Evolutionary conservation across 2,329 filamentous ascomycete genomes (phyloP).

Genomic region (Scopulariopsis brevicaulis): DNA sequence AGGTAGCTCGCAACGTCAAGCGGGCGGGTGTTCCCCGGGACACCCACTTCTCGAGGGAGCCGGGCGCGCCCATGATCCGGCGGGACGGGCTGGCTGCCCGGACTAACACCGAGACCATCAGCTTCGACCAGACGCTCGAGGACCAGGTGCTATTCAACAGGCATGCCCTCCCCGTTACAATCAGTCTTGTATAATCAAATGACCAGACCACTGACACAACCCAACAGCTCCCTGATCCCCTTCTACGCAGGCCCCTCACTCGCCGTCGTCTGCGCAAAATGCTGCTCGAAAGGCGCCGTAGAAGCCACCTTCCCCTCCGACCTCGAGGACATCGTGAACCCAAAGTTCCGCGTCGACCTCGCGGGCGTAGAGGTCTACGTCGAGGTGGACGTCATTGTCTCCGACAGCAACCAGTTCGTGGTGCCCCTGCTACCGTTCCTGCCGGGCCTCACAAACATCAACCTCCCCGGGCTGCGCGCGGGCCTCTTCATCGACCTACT

Average conservation of each 20-base stretch:
- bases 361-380: background rate
- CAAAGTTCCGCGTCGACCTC: slow-evolving; percentile 5
- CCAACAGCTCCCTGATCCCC: background rate
- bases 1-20: background rate
- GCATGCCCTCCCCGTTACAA: background rate
- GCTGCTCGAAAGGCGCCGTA: slow-evolving; percentile 2
- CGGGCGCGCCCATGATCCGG: slow-evolving; percentile 4
- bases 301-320: slow-evolving; percentile 5
- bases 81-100: slow-evolving; percentile 4
- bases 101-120: background rate
- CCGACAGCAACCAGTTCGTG: background rate
- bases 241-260: slow-evolving; percentile 2
- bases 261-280: slow-evolving; percentile 2
- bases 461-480: background rate
- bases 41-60: background rate
- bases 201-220: background rate
- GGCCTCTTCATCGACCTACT: slow-evolving; percentile 5
- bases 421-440: background rate
- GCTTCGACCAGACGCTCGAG: slow-evolving; percentile 3
- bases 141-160: slow-evolving; percentile 5
- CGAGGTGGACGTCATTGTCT: slow-evolving; percentile 2
- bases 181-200: background rate
- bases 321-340: slow-evolving; percentile 3
- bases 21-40: background rate
- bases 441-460: slow-evolving; percentile 1